These are phyloP conservation scores for Amanita jacksonii DNA, from an alignment of 768 basidiomycete genomes.

Conservation along the genomic window DNA sequence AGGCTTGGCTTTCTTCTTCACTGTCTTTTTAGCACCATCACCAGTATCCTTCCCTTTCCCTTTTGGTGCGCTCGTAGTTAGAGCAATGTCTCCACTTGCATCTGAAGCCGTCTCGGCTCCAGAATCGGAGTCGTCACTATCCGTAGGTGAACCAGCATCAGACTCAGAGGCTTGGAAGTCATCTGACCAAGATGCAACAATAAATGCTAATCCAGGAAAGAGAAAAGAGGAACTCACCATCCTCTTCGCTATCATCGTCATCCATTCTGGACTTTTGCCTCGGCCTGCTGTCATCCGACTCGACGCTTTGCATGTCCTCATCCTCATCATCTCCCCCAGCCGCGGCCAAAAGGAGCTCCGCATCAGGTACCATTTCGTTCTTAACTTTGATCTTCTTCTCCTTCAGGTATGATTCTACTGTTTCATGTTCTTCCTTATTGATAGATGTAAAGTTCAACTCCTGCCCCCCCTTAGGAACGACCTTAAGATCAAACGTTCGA, in stretches of 20 bases:
- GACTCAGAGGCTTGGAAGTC: conserved; percentile 85
- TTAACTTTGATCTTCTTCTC: conserved; percentile 91
- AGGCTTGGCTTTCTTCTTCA: conserved; percentile 26
- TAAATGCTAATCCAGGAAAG: neutral
- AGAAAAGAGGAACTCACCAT: conserved; percentile 33
- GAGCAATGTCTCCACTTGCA: conserved; percentile 68
- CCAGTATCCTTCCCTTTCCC: conserved; percentile 26
- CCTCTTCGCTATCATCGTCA: conserved; percentile 72
- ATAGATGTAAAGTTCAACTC: conserved; percentile 90
- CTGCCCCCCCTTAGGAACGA: conserved; percentile 75
- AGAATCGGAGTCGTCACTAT: conserved; percentile 55
- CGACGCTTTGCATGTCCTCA: conserved; percentile 78
- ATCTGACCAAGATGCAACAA: conserved; percentile 37
- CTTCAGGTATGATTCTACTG: conserved; percentile 75
- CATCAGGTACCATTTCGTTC: conserved; percentile 92
- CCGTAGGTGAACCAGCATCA: conserved; percentile 83
- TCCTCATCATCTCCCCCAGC: conserved; percentile 63
- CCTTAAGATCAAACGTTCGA: conserved; percentile 89
- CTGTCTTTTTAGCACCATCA: conserved; percentile 22
- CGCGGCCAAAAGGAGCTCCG: conserved; percentile 61
- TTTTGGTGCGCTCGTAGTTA: conserved; percentile 37
- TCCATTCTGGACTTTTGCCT: conserved; percentile 32
- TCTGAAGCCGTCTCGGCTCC: conserved; percentile 78
- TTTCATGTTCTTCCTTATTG: conserved; percentile 91
- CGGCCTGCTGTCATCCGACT: conserved; percentile 58